Evolutionary conservation across 2,329 filamentous ascomycete genomes (phyloP).

Genomic region (Xylariomycetidae sp.): DNA sequence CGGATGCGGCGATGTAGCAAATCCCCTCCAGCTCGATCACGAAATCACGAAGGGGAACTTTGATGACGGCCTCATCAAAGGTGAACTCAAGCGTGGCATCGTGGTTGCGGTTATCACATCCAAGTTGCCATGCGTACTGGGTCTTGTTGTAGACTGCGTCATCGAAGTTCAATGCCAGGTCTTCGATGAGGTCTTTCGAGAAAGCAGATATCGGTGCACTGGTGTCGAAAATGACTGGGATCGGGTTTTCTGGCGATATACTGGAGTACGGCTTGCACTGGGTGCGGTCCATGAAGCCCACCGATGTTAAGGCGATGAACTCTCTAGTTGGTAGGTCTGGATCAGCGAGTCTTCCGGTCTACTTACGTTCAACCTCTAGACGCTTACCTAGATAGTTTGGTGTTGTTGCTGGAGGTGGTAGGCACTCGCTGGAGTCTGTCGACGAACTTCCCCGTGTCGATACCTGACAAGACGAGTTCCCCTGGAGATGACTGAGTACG

Average conservation of each 20-base stretch:
- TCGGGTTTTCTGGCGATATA: no score
- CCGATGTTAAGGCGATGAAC: conserved; percentile 7
- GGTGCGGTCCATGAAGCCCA: conserved; percentile 9
- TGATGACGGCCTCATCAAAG: conserved; percentile 9
- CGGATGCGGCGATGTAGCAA: conserved; percentile 9
- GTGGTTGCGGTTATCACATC: conserved; percentile 9
- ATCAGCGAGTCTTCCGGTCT: conserved; percentile 3
- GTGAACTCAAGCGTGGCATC: conserved; percentile 13
- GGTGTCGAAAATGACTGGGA: conserved; percentile 12
- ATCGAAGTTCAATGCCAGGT: conserved; percentile 5
- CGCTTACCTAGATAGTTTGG: no score
- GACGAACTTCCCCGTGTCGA: conserved; percentile 13
- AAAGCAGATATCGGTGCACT: conserved; percentile 8
- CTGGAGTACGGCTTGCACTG: conserved; percentile 5
- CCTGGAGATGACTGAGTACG: no score
- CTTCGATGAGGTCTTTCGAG: conserved; percentile 4
- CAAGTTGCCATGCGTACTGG: conserved; percentile 7
- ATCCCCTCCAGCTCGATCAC: conserved; percentile 6
- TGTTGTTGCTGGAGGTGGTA: no score
- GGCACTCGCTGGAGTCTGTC: conserved; percentile 8
- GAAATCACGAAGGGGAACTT: conserved; percentile 13
- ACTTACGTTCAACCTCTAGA: no score
- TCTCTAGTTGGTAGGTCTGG: conserved; percentile 6
- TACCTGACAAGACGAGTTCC: conserved; percentile 14
- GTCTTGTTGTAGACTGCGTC: conserved; percentile 7